Percentiles rank a stretch among this genome's conserved stretches.
Evolutionary conservation across 225 moss, liverwort and hornwort genomes (phyloP).

Genomic region (Asterella californica): DNA sequence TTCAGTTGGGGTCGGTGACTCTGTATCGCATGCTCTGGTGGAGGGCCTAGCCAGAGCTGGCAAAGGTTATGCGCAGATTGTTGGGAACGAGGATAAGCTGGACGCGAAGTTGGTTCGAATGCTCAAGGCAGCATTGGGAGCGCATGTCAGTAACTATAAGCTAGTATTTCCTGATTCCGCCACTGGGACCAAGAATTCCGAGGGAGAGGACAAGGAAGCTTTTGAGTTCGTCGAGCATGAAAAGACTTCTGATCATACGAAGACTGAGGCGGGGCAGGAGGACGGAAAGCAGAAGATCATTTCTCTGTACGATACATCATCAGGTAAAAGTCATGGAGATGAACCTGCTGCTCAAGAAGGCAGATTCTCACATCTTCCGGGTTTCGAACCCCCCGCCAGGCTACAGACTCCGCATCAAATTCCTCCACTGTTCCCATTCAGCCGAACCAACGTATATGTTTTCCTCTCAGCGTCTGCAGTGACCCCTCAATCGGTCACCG

Average conservation of each 20-base stretch:
- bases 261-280: too few relatives aligned
- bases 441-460: constrained; percentile 40
- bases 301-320: constrained; percentile 11
- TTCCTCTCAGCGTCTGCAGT: constrained; percentile 32
- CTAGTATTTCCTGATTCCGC: constrained; percentile 29
- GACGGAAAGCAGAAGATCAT: constrained; percentile 13
- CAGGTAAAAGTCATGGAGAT: neutral
- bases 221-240: constrained; percentile 40
- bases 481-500: constrained; percentile 23
- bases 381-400: constrained; percentile 30
- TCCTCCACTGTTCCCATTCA: constrained; percentile 46
- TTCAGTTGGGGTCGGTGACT: constrained; percentile 46
- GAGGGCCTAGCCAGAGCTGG: constrained; percentile 56
- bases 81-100: constrained; percentile 44
- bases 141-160: constrained; percentile 32
- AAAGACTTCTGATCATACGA: neutral
- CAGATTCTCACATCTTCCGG: constrained; percentile 25
- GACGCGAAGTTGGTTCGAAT: constrained; percentile 60
- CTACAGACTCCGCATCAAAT: constrained; percentile 51
- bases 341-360: neutral
- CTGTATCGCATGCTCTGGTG: constrained; percentile 47
- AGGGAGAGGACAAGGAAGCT: constrained; percentile 11
- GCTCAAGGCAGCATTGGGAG: constrained; percentile 52
- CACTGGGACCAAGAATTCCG: neutral
- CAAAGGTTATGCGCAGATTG: constrained; percentile 51